Evolutionary conservation across 2,329 filamentous ascomycete genomes (phyloP).

Genomic region (Ceratocystis papillata): DNA sequence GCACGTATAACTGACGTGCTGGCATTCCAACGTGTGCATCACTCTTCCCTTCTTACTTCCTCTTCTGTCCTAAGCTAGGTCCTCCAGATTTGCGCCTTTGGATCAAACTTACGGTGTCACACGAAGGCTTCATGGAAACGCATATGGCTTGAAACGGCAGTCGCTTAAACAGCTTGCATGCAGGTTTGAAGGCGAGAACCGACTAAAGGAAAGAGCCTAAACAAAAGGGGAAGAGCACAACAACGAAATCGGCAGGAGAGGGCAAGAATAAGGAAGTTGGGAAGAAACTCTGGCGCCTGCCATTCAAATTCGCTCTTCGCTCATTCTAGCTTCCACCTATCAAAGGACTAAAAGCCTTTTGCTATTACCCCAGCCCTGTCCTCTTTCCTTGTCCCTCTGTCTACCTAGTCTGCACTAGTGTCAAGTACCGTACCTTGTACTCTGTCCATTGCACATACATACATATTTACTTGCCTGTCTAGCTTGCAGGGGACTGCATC

Average conservation of each 20-base stretch:
- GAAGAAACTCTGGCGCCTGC: not conserved
- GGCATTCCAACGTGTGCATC: not conserved
- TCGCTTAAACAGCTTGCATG: not conserved
- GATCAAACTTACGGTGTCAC: not conserved
- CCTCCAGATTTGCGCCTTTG: not conserved
- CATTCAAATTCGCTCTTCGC: not conserved
- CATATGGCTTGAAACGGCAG: not conserved
- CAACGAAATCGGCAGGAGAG: not conserved
- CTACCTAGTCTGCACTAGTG: not conserved
- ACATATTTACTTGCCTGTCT: not conserved
- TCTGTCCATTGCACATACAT: not conserved
- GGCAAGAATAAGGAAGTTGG: not conserved
- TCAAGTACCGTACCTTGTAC: not conserved
- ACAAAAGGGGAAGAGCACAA: constrained; percentile 1
- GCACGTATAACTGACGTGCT: not conserved
- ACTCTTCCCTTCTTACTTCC: not conserved
- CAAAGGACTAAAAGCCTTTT: not conserved
- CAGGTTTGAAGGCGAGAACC: not conserved
- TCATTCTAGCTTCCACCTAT: not conserved
- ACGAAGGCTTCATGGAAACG: not conserved
- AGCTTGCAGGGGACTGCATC: constrained; percentile 2
- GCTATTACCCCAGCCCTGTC: no score
- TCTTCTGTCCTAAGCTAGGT: not conserved
- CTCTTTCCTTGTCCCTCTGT: no score
- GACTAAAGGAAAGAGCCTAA: not conserved